Evolutionary conservation across 2,329 filamentous ascomycete genomes (phyloP).

Genomic region (Madurella mycetomatis): DNA sequence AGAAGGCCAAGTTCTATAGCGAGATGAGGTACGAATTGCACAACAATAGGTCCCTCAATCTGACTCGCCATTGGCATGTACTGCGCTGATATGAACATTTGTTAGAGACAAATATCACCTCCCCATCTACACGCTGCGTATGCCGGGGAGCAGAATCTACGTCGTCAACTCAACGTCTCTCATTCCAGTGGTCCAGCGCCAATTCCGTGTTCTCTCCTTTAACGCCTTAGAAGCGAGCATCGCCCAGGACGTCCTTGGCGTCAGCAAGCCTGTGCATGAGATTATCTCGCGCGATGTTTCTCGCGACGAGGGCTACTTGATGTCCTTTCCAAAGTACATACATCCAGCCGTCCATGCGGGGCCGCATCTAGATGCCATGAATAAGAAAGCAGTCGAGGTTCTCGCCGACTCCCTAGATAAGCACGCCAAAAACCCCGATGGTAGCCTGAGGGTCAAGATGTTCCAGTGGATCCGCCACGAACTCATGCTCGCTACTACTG

Average conservation of each 20-base stretch:
- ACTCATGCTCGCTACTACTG: constrained; percentile 19
- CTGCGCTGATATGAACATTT: not conserved
- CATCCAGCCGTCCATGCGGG: constrained; percentile 14
- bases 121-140: constrained; percentile 15
- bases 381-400: not conserved
- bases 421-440: too few relatives aligned
- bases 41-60: too few relatives aligned
- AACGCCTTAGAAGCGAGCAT: not conserved
- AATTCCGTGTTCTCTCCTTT: not conserved
- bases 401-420: constrained; percentile 7
- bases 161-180: constrained; percentile 13
- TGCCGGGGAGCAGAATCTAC: constrained; percentile 10
- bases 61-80: too few relatives aligned
- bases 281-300: constrained; percentile 15
- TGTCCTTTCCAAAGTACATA: constrained; percentile 15
- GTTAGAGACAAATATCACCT: constrained; percentile 1
- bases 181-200: constrained; percentile 11
- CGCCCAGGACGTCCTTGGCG: constrained; percentile 12
- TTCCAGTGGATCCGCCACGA: constrained; percentile 13
- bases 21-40: too few relatives aligned
- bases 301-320: constrained; percentile 15
- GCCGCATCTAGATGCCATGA: constrained; percentile 8
- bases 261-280: constrained; percentile 7
- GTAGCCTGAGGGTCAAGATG: constrained; percentile 1
- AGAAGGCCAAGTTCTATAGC: too few relatives aligned